Evolutionary conservation across 345 rosid genomes (phyloP), one percentile per base, ranked within the genome.

Genomic region (Raphanus sativus): DNA sequence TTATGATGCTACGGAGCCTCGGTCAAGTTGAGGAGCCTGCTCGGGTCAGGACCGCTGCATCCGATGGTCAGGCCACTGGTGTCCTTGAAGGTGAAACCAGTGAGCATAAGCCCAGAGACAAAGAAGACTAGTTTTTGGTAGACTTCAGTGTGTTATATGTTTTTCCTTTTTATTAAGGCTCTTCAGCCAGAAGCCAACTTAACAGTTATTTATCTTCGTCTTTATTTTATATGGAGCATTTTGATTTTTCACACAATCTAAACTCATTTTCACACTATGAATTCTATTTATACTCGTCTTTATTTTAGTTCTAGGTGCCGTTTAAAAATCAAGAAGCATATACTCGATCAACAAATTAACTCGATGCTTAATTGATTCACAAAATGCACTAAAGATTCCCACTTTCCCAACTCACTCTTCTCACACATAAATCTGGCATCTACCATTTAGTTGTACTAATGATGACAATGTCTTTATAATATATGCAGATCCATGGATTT

Each of bases 111-210:
- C 72, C 84, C 3, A 86, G 84, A 38, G 78, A 89, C 78, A 93
- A 91, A 82, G 90, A 93, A 82, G 98, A 93, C 63, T 93, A 75
- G 79, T 67, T 73, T 50, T 50, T 73, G 62, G 33, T 48, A n/a
- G 62, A 58, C 3, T 25, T 63, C 12, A 64, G 21, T 70, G 71
- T 70, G 75, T 36, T 64, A 70, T 64, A 70, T 70, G 71, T 64
- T 77, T 28, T 69, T n/a, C 3, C 29, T 70, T 55, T 63, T 63
- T 70, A 55, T 62, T 62, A 62, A 5, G 33, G 69, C 70, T 52
- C 69, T 45, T 45, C 52, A 45, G 67, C 62, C 48, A 62, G 34
- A 55, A 30, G 62, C 54, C 60, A 40, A 65, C 24, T 21, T 60
- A 4, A 70, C 54, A 28, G 12, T 68, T 58, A 2, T 42, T 11